Evolutionary conservation across 192 early-diverging fungal genomes (phyloP).

Genomic region (Coemansia nantahalensis): DNA sequence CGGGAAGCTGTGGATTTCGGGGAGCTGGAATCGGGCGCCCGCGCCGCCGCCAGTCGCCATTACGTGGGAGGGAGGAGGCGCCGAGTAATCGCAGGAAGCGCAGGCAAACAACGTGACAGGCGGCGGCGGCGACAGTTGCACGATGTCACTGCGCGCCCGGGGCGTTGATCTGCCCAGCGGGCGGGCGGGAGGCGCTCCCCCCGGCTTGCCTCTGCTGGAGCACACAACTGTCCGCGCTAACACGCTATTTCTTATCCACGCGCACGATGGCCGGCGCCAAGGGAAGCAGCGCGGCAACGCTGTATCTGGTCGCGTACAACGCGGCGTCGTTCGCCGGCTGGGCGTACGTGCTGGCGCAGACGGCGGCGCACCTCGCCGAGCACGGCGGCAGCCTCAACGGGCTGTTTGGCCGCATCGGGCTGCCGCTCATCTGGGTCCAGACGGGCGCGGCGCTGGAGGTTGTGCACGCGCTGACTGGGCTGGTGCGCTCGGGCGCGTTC

Average conservation of each 20-base stretch:
- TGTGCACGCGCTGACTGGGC: constrained; percentile 55
- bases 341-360: constrained; percentile 65
- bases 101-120: no score
- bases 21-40: constrained; percentile 60
- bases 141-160: no score
- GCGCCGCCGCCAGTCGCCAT: not conserved
- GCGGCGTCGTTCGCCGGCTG: constrained; percentile 77
- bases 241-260: no score
- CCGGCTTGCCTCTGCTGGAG: no score
- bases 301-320: constrained; percentile 88
- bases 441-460: constrained; percentile 84
- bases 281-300: constrained; percentile 22
- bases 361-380: constrained; percentile 53
- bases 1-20: constrained; percentile 84
- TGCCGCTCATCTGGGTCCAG: constrained; percentile 70
- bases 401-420: constrained; percentile 65
- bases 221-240: no score
- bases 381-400: constrained; percentile 57
- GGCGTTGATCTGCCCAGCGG: no score
- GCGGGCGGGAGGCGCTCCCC: no score
- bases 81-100: no score
- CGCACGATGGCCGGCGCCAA: constrained; percentile 6
- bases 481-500: constrained; percentile 76
- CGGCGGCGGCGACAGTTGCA: no score
- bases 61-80: not conserved